phyloP scores from a whole-genome alignment of 495 filamentous ascomycete genomes.

The Xylaria venustula region DNA sequence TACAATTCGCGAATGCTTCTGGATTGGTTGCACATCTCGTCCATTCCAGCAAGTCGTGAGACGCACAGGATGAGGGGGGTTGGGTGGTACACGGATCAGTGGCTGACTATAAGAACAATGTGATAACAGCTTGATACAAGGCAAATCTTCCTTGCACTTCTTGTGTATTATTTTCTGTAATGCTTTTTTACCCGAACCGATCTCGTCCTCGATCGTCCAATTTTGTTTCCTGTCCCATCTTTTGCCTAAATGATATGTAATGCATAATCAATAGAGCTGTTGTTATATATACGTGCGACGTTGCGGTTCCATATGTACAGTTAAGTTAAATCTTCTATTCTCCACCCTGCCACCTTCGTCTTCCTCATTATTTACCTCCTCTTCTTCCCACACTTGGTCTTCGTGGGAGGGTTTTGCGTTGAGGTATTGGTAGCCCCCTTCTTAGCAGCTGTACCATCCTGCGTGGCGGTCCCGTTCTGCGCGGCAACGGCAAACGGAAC shows the following conservation, averaged over 20 bases:
- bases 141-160: neutral
- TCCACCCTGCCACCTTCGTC: neutral
- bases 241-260: neutral
- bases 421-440: no score
- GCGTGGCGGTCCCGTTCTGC: neutral
- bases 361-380: neutral
- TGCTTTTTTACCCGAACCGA: no score
- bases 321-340: neutral
- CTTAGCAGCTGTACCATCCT: no score
- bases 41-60: no score
- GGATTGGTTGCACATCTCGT: no score
- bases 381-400: neutral
- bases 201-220: no score
- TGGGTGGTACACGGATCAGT: no score
- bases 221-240: neutral
- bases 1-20: neutral
- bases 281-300: conserved; percentile 4
- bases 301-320: conserved; percentile 6
- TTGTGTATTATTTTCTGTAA: neutral
- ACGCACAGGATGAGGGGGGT: no score
- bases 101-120: no score
- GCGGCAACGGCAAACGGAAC: conserved; percentile 19
- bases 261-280: neutral
- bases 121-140: no score
- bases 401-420: neutral